These are phyloP conservation scores for Pyrrhoderma lamaoense DNA, from an alignment of 1,284 basidiomycete species.

Conservation along the genomic window DNA sequence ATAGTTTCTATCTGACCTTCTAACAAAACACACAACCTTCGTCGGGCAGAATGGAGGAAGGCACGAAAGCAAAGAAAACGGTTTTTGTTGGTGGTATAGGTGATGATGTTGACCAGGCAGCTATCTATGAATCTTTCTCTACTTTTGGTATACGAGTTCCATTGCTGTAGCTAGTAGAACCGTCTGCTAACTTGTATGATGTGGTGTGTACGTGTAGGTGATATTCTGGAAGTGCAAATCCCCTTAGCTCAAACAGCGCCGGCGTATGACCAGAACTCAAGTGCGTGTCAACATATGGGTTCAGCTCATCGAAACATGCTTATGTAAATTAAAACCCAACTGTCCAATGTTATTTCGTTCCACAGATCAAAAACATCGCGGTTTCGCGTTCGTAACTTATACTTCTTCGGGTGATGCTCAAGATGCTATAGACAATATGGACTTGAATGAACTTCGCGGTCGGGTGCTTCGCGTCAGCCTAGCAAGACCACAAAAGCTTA, in stretches of 20 bases:
- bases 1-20: too few relatives aligned
- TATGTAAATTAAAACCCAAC: too few relatives aligned
- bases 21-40: too few relatives aligned
- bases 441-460: conserved; percentile 70
- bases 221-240: conserved; percentile 74
- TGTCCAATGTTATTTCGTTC: conserved; percentile 2
- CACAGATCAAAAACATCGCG: conserved; percentile 68
- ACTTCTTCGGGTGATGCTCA: conserved; percentile 70
- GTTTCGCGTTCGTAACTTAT: conserved; percentile 77
- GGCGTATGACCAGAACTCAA: conserved; percentile 40
- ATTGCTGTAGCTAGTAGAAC: background rate
- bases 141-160: conserved; percentile 55
- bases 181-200: too few relatives aligned
- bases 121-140: conserved; percentile 62
- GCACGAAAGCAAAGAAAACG: conserved; percentile 73
- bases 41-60: conserved; percentile 59
- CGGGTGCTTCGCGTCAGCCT: conserved; percentile 72
- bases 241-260: conserved; percentile 58
- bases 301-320: too few relatives aligned
- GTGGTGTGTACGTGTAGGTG: conserved; percentile 49
- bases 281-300: conserved; percentile 31
- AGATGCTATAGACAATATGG: conserved; percentile 87
- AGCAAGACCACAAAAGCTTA: conserved; percentile 64
- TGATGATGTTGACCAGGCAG: conserved; percentile 66
- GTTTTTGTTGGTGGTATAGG: conserved; percentile 70